phyloP scores from a whole-genome alignment of 2,329 filamentous ascomycete genomes.

The Chaetomiaceae sp. region DNA sequence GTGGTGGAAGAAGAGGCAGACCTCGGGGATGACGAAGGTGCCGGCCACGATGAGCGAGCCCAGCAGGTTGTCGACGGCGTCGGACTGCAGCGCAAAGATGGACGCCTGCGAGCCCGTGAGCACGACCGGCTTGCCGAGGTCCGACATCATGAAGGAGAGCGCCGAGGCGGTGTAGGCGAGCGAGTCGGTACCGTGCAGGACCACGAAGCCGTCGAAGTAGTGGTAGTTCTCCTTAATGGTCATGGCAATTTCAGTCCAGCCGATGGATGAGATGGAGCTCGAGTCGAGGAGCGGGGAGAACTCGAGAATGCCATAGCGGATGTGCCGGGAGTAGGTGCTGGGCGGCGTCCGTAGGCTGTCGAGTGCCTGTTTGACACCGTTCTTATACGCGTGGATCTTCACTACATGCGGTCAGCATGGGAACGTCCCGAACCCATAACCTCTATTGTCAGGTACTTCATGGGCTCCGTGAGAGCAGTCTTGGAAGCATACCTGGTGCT shows the following conservation, averaged over 20 bases:
- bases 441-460: too few relatives aligned
- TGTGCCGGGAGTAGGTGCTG: slow-evolving; percentile 71
- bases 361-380: slow-evolving; percentile 46
- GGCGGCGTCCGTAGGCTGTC: slow-evolving; percentile 71
- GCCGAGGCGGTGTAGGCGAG: slow-evolving; percentile 85
- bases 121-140: slow-evolving; percentile 85
- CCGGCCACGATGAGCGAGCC: slow-evolving; percentile 84
- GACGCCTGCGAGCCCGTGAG: slow-evolving; percentile 78
- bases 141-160: slow-evolving; percentile 86
- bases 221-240: slow-evolving; percentile 81
- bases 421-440: too few relatives aligned
- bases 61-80: slow-evolving; percentile 85
- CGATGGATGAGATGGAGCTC: slow-evolving; percentile 78
- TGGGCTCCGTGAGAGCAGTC: not conserved
- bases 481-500: slow-evolving; percentile 30
- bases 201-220: slow-evolving; percentile 83
- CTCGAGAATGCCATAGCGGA: slow-evolving; percentile 79
- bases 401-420: slow-evolving; percentile 30
- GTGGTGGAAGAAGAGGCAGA: slow-evolving; percentile 91
- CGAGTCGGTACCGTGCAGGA: slow-evolving; percentile 86
- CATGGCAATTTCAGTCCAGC: slow-evolving; percentile 78
- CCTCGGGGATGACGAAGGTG: slow-evolving; percentile 88
- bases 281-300: slow-evolving; percentile 82
- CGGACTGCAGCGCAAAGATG: slow-evolving; percentile 85
- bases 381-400: slow-evolving; percentile 45